Percentiles rank a stretch among this genome's conserved stretches.
phyloP scores from a whole-genome alignment of 108 stramenopile genomes.

The Parmales sp. region DNA sequence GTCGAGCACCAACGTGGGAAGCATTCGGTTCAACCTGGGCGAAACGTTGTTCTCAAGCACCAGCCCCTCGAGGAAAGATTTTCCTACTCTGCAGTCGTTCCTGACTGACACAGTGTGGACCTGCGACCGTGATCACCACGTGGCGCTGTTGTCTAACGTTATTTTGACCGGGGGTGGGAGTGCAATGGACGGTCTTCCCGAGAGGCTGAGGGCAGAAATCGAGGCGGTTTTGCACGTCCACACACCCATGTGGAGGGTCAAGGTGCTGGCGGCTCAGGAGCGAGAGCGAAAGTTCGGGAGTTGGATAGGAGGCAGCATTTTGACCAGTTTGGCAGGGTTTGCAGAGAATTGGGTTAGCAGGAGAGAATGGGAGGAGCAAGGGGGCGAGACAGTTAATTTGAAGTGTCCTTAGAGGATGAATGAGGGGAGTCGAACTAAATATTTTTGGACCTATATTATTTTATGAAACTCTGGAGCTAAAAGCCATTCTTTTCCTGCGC shows the following conservation, averaged over 20 bases:
- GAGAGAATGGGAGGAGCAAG: constrained; percentile 90
- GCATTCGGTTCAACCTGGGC: not conserved
- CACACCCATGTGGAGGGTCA: constrained; percentile 77
- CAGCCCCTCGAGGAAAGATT: not conserved
- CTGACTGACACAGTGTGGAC: constrained; percentile 72
- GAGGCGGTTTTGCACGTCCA: constrained; percentile 72
- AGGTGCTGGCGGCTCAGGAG: constrained; percentile 56
- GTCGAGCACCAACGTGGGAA: constrained; percentile 33
- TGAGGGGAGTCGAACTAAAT: too few species aligned
- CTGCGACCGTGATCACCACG: constrained; percentile 80
- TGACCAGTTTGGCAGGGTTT: constrained; percentile 93
- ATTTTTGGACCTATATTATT: not conserved
- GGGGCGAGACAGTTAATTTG: constrained; percentile 77
- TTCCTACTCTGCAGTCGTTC: constrained; percentile 69
- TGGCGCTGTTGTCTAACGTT: constrained; percentile 61
- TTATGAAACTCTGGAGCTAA: not conserved
- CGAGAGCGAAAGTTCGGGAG: constrained; percentile 59
- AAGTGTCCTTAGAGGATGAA: constrained; percentile 89
- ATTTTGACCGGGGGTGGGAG: constrained; percentile 72
- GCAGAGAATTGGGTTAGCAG: constrained; percentile 94
- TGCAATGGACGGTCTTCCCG: constrained; percentile 50
- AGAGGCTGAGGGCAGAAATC: constrained; percentile 60
- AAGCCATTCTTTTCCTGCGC: not conserved
- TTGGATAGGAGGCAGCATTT: constrained; percentile 91
- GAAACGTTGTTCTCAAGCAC: not conserved